Base-by-base conservation (phyloP, 495 filamentous ascomycete species). In the Lentithecium fluviatile region DNA sequence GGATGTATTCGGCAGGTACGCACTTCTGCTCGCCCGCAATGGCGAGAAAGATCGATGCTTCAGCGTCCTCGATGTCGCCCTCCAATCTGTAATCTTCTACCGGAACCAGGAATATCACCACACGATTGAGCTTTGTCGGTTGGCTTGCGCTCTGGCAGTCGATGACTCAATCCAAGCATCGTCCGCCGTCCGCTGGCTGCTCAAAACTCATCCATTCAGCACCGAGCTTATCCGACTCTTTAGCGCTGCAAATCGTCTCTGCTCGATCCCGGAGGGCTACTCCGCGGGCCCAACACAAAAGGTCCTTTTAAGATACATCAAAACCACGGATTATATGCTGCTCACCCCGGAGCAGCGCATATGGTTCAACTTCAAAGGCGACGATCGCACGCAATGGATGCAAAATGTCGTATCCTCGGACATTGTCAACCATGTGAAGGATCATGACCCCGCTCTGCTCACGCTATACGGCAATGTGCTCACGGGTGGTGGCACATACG, bases 391-490 rank as follows among this genome's bases (percentile, higher is more conserved):
- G 34, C 21, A 47, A 15, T 58, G 56, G 34, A 51, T 42, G 2
- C 32, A 48, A 42, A 38, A 64, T n/a, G 42, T 19, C 24, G 32
- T 64, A 7, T 36, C 29, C 8, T 45, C 47, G 0, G 55, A 60
- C 1, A 21, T 56, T 0, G 25, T 55, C 37, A 19, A 49, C 4
- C 12, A 57, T 17, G 49, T 65, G 42, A 58, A 62, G 45, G 58
- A 51, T 38, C 62, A 69, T 32, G 88, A 92, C 70, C 79, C 91
- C 26, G 85, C 84, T 13, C 77, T 97, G 13, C 79, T 97, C 1
- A 87, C 89, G 70, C 79, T 95, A 12, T 97, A 96, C 70, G 94
- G 89, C 1, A 86, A 96, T 69, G 90, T 96, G 37, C 77, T 96
- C 19, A 89, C 88, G 67, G 81, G 83, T 7, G 86, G 87, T 7